These are phyloP conservation scores for Aeminium ludgeri DNA, from an alignment of 495 filamentous ascomycete genomes.

Conservation along the genomic window DNA sequence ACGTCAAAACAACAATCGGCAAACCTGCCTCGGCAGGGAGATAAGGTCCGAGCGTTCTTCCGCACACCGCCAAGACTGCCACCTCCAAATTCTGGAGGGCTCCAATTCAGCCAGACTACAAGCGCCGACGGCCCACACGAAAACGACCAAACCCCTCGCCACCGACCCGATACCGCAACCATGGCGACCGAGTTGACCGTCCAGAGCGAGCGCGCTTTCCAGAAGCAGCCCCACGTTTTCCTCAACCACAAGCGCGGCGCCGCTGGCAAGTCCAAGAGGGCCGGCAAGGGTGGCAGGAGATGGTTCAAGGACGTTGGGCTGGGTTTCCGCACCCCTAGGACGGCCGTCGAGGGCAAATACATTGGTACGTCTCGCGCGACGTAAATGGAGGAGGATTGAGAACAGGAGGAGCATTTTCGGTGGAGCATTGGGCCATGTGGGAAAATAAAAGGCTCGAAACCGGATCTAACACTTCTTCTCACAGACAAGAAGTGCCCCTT, in stretches of 20 bases:
- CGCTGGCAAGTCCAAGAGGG: conserved; percentile 65
- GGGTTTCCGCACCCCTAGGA: conserved; percentile 94
- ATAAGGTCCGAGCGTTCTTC: background rate
- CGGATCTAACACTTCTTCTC: conserved; percentile 7
- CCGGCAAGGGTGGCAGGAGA: conserved; percentile 75
- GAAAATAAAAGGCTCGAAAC: background rate
- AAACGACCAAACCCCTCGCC: background rate
- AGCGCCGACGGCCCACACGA: conserved; percentile 1
- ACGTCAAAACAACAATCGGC: background rate
- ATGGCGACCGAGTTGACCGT: conserved; percentile 25
- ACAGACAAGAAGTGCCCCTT: conserved; percentile 99
- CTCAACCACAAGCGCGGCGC: conserved; percentile 57
- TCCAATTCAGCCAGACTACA: background rate
- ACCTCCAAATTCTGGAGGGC: background rate
- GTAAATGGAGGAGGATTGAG: background rate
- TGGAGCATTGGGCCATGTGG: too few species aligned
- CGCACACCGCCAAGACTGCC: conserved; percentile 3
- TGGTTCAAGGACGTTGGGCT: conserved; percentile 99
- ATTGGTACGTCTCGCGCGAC: conserved; percentile 60
- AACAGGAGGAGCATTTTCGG: background rate
- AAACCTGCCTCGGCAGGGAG: background rate
- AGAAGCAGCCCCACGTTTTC: conserved; percentile 92
- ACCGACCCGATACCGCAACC: conserved; percentile 14
- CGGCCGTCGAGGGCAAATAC: conserved; percentile 93
- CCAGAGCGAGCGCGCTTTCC: conserved; percentile 24